Conservation (phyloP, 78 protist genomes). For the Dictyostelium citrinum region DNA sequence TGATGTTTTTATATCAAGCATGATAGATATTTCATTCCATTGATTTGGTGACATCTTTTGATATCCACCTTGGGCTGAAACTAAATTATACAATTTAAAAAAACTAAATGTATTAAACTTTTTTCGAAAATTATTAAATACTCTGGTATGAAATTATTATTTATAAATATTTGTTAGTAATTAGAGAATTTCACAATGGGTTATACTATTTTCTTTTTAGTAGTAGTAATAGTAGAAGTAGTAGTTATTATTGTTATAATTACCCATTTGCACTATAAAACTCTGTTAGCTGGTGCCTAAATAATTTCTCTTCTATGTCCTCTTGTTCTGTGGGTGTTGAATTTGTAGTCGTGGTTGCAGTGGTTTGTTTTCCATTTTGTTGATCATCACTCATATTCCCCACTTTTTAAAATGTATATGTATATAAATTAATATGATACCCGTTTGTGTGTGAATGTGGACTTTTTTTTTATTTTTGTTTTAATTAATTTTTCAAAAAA, state of each 20-base stretch:
- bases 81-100: not conserved
- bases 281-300: conserved; percentile 14
- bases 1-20: not conserved
- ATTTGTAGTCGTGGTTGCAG: not conserved
- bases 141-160: not conserved
- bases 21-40: not conserved
- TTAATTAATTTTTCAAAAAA: not conserved
- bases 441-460: not conserved
- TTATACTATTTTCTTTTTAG: too few relatives aligned
- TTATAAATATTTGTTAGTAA: not conserved
- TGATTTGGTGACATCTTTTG: not conserved
- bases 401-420: not conserved
- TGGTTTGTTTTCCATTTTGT: not conserved
- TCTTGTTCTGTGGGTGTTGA: not conserved
- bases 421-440: not conserved
- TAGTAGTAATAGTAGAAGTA: too few relatives aligned
- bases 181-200: not conserved
- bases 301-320: conserved; percentile 9
- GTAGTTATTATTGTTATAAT: not conserved
- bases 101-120: not conserved
- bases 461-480: not conserved
- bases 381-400: conserved; percentile 2
- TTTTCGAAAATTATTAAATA: conserved; percentile 18
- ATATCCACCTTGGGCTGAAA: not conserved
- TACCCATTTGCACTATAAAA: conserved; percentile 26